Conservation (phyloP, 2,329 filamentous ascomycete species). For the Talaromyces sp. region DNA sequence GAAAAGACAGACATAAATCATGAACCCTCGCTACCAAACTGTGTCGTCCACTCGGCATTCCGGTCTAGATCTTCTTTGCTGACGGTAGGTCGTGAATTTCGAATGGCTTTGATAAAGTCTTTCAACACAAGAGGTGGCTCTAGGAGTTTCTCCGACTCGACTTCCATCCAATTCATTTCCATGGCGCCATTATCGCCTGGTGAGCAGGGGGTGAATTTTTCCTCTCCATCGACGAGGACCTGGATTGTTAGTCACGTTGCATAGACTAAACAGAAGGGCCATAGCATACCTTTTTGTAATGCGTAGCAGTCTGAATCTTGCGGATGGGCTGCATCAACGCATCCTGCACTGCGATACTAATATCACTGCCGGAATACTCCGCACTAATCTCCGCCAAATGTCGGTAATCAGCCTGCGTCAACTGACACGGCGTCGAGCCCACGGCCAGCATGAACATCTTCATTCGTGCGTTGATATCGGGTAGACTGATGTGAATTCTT, state of each 20-base stretch:
- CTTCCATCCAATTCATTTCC: slow-evolving; percentile 91
- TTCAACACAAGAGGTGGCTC: slow-evolving; percentile 84
- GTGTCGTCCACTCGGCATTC: slow-evolving; percentile 90
- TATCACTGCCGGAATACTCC: slow-evolving; percentile 95
- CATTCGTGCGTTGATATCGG: slow-evolving; percentile 80
- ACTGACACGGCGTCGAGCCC: slow-evolving; percentile 84
- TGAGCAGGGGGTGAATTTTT: slow-evolving; percentile 76
- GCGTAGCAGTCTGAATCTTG: slow-evolving; percentile 94
- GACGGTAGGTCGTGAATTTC: slow-evolving; percentile 83
- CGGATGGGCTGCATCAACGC: slow-evolving; percentile 96
- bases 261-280: neutral
- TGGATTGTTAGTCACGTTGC: slow-evolving; percentile 33
- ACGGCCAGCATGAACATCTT: slow-evolving; percentile 95
- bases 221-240: slow-evolving; percentile 65
- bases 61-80: slow-evolving; percentile 77
- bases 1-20: slow-evolving; percentile 29
- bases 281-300: slow-evolving; percentile 79
- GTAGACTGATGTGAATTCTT: slow-evolving; percentile 90
- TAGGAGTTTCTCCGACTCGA: slow-evolving; percentile 77
- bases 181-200: slow-evolving; percentile 80
- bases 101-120: slow-evolving; percentile 91
- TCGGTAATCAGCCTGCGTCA: slow-evolving; percentile 73
- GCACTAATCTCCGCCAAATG: slow-evolving; percentile 78
- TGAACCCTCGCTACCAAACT: slow-evolving; percentile 89
- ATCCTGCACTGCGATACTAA: slow-evolving; percentile 90